A percentile compares a stretch with the other conserved stretches of the same genome.
Conservation (phyloP, 495 filamentous ascomycete species). For the Aspergillus heteromorphus region DNA sequence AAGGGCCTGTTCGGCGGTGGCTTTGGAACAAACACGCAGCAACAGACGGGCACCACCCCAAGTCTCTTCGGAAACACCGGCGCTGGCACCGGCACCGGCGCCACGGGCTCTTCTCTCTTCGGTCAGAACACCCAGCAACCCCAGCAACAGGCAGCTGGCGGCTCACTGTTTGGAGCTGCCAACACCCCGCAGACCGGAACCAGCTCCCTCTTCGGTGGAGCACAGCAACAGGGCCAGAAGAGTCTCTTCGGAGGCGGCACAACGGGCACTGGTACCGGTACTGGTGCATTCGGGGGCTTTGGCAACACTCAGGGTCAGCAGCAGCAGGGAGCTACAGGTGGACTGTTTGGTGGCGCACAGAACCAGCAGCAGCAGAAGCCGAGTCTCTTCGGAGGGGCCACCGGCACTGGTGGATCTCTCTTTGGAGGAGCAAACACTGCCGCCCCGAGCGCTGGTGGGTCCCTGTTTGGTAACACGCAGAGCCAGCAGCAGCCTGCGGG, state of each 20-base stretch:
- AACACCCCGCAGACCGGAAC: constrained; percentile 26
- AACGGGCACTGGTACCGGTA: constrained; percentile 16
- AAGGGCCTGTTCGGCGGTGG: constrained; percentile 38
- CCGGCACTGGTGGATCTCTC: constrained; percentile 32
- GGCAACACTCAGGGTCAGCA: constrained; percentile 24
- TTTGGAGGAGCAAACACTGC: constrained; percentile 40
- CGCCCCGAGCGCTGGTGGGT: constrained; percentile 38
- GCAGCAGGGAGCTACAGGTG: constrained; percentile 23
- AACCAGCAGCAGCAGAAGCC: constrained; percentile 36
- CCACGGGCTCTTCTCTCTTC: constrained; percentile 34
- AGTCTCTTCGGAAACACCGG: constrained; percentile 39
- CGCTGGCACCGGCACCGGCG: constrained; percentile 19
- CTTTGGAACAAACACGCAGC: constrained; percentile 35
- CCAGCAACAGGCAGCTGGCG: constrained; percentile 36
- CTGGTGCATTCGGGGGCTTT: constrained; percentile 25
- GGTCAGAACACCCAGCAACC: constrained; percentile 30
- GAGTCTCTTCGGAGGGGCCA: constrained; percentile 20
- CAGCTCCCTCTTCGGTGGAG: constrained; percentile 29
- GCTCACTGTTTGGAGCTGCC: constrained; percentile 43
- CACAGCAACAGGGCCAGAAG: constrained; percentile 41
- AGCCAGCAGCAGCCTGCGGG: constrained; percentile 52
- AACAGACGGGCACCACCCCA: constrained; percentile 25
- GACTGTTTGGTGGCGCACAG: constrained; percentile 46
- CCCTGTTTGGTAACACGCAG: constrained; percentile 59
- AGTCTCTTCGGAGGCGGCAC: constrained; percentile 27